A percentile compares a stretch with the other conserved stretches of the same genome.
These are phyloP conservation scores for Erodium maritimum DNA, from an alignment of 345 rosid genomes.

Conservation along the genomic window DNA sequence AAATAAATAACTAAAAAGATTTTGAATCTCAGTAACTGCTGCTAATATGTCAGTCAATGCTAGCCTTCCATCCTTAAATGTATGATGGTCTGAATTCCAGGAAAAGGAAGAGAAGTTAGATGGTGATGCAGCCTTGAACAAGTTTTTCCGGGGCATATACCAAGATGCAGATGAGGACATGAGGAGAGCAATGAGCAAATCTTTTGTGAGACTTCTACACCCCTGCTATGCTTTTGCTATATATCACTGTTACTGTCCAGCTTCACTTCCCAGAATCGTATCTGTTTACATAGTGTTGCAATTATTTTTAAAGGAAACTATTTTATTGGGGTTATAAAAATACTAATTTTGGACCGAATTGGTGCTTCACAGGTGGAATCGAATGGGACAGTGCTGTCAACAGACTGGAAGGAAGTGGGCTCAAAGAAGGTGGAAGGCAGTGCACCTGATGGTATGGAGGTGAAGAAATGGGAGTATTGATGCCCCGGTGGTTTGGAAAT, in stretches of 20 bases:
- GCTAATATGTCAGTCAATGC: neutral
- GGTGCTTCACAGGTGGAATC: constrained; percentile 47
- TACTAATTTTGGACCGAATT: neutral
- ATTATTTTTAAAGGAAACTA: neutral
- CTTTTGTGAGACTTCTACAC: constrained; percentile 43
- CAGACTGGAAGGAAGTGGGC: constrained; percentile 81
- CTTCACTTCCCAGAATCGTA: no score
- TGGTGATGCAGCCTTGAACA: constrained; percentile 73
- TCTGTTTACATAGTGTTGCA: neutral
- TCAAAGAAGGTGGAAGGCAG: constrained; percentile 65
- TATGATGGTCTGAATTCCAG: constrained; percentile 19
- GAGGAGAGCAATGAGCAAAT: constrained; percentile 71
- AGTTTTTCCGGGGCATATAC: constrained; percentile 57
- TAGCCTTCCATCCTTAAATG: neutral
- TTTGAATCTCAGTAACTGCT: neutral
- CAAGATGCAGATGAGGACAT: constrained; percentile 54
- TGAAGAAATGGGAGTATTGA: constrained; percentile 62
- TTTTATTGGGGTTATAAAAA: no score
- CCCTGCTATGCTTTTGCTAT: neutral
- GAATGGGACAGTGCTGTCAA: constrained; percentile 66
- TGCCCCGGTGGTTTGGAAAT: neutral
- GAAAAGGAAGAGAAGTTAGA: constrained; percentile 77
- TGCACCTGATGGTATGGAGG: constrained; percentile 73
- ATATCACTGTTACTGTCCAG: neutral
- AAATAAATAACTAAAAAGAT: no score